phyloP scores from a whole-genome alignment of 352 stramenopile species.

The Phytophthora meadii region DNA sequence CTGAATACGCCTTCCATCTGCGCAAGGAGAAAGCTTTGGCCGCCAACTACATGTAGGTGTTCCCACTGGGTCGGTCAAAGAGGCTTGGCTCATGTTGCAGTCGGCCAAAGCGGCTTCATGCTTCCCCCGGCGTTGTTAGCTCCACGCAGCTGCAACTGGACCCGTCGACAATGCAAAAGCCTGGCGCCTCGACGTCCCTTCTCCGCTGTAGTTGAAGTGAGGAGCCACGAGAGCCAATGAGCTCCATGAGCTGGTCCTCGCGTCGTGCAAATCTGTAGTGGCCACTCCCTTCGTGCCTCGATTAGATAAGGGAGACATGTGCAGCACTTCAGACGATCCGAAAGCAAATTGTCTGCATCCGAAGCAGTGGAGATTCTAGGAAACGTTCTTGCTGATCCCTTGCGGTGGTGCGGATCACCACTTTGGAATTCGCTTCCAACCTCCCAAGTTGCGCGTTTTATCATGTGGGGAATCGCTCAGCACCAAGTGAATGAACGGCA shows the following conservation, averaged over 20 bases:
- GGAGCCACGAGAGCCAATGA: conserved; percentile 1
- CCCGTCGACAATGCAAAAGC: background rate
- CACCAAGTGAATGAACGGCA: conserved; percentile 39
- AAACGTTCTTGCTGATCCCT: conserved; percentile 1
- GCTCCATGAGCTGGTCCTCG: background rate
- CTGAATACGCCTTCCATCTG: too few relatives aligned
- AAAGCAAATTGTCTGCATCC: background rate
- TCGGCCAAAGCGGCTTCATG: background rate
- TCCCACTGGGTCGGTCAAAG: too few relatives aligned
- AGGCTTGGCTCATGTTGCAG: too few relatives aligned
- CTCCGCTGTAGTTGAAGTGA: background rate
- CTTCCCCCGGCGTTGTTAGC: background rate
- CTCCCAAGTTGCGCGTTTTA: conserved; percentile 4
- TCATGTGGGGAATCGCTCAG: conserved; percentile 38
- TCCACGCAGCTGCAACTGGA: background rate
- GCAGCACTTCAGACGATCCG: conserved; percentile 12
- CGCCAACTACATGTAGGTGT: too few relatives aligned
- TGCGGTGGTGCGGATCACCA: conserved; percentile 12
- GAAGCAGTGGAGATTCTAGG: too few relatives aligned
- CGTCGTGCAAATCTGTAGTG: background rate
- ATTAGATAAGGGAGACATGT: conserved; percentile 6
- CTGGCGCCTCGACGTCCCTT: background rate
- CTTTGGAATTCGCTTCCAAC: conserved; percentile 22
- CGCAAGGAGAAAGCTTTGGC: too few relatives aligned
- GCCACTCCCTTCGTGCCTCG: background rate